A percentile compares a stretch with the other conserved stretches of the same genome.
These are phyloP conservation scores for Fraxinus latifolia DNA, from an alignment of 305 asterid genomes.

Conservation along the genomic window DNA sequence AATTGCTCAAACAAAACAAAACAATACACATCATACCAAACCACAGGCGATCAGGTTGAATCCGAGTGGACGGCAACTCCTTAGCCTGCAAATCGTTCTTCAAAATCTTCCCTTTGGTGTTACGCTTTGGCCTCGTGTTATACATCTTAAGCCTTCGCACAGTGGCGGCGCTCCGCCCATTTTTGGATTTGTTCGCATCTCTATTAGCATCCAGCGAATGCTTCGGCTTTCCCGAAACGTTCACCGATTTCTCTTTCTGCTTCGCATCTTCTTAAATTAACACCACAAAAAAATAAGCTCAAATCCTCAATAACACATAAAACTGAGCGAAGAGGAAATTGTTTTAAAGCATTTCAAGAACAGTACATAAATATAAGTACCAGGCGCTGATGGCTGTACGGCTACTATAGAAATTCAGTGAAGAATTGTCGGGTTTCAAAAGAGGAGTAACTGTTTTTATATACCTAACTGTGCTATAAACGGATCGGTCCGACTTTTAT, in stretches of 20 bases:
- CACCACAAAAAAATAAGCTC: background rate
- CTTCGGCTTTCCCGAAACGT: slow-evolving; percentile 89
- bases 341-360: background rate
- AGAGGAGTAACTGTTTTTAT: background rate
- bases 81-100: slow-evolving; percentile 79
- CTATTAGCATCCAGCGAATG: slow-evolving; percentile 78
- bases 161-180: slow-evolving; percentile 77
- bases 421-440: background rate
- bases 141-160: slow-evolving; percentile 94
- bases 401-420: background rate
- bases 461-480: background rate
- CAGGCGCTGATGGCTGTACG: background rate
- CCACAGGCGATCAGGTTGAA: slow-evolving; percentile 87
- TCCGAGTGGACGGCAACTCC: slow-evolving; percentile 75
- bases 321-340: background rate
- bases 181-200: slow-evolving; percentile 35
- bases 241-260: slow-evolving; percentile 70
- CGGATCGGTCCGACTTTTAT: background rate
- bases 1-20: background rate
- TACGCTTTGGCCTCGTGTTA: slow-evolving; percentile 61
- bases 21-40: slow-evolving; percentile 48
- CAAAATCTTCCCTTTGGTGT: slow-evolving; percentile 49
- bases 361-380: background rate
- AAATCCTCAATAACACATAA: background rate
- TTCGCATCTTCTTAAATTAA: slow-evolving; percentile 37